phyloP scores from a whole-genome alignment of 2,329 filamentous ascomycete genomes.

The Aphanocladium album region DNA sequence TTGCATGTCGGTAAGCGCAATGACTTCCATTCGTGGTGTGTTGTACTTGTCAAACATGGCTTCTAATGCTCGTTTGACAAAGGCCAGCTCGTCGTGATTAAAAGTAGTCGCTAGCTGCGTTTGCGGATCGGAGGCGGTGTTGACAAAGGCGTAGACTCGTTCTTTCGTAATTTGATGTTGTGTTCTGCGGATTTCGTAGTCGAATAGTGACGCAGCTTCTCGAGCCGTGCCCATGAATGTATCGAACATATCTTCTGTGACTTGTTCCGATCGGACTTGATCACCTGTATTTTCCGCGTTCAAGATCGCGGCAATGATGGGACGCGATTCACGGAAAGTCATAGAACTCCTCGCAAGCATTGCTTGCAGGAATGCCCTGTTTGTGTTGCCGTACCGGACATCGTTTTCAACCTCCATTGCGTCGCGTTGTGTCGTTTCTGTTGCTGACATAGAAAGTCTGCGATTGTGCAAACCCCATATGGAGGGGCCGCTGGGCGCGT shows the following conservation, averaged over 20 bases:
- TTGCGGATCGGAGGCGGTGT: slow-evolving; percentile 76
- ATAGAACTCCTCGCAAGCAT: slow-evolving; percentile 74
- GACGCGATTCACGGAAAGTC: slow-evolving; percentile 67
- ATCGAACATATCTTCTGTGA: slow-evolving; percentile 64
- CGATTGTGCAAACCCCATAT: not conserved
- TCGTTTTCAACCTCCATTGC: slow-evolving; percentile 26
- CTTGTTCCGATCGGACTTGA: slow-evolving; percentile 50
- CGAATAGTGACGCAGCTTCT: slow-evolving; percentile 68
- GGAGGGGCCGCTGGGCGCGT: slow-evolving; percentile 7
- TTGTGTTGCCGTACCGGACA: slow-evolving; percentile 51
- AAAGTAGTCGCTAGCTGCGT: slow-evolving; percentile 84
- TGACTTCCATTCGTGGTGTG: slow-evolving; percentile 69
- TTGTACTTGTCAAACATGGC: slow-evolving; percentile 91
- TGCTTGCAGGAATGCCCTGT: slow-evolving; percentile 87
- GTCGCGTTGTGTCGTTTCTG: not conserved
- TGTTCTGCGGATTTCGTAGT: slow-evolving; percentile 78
- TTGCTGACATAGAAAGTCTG: not conserved
- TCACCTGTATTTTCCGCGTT: slow-evolving; percentile 42
- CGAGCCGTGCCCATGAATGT: slow-evolving; percentile 68
- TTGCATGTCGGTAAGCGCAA: slow-evolving; percentile 76
- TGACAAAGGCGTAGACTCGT: slow-evolving; percentile 78
- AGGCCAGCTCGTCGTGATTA: slow-evolving; percentile 78
- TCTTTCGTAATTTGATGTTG: slow-evolving; percentile 62
- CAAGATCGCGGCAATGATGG: slow-evolving; percentile 71
- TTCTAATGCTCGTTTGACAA: slow-evolving; percentile 81